phyloP scores from a whole-genome alignment of 192 early-diverging fungal genomes.

The Obelidium mucronatum region DNA sequence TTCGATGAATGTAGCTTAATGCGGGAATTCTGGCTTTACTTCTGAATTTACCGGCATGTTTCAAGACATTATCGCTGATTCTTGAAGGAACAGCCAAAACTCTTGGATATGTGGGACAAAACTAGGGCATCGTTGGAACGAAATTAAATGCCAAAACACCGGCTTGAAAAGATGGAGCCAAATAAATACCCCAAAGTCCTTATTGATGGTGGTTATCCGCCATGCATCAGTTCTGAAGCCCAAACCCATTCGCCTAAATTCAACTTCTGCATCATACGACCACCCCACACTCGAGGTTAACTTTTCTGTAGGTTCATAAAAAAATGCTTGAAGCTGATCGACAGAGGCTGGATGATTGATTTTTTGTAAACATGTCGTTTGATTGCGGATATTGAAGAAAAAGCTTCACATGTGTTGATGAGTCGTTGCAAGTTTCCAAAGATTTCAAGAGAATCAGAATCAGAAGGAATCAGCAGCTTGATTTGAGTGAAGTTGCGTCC shows the following conservation, averaged over 20 bases:
- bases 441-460: conserved; percentile 75
- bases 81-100: conserved; percentile 81
- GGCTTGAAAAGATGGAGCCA: no score
- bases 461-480: conserved; percentile 70
- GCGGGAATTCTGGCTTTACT: conserved; percentile 91
- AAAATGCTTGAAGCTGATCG: conserved; percentile 82
- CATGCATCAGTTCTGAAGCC: conserved; percentile 68
- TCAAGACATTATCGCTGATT: conserved; percentile 90
- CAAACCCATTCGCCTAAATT: conserved; percentile 89
- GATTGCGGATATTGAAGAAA: neutral
- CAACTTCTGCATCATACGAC: conserved; percentile 78
- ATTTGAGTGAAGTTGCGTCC: conserved; percentile 87
- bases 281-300: conserved; percentile 56
- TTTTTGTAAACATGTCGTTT: no score
- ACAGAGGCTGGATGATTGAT: conserved; percentile 67
- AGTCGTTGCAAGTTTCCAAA: conserved; percentile 81
- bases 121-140: no score
- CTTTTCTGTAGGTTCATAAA: conserved; percentile 59
- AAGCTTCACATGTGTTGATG: conserved; percentile 67
- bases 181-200: conserved; percentile 68
- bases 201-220: conserved; percentile 81
- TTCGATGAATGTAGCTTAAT: conserved; percentile 86
- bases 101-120: conserved; percentile 90
- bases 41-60: conserved; percentile 87
- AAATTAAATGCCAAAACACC: conserved; percentile 14